Evolutionary conservation across 352 stramenopile genomes (phyloP).

Genomic region (Phytopythium chamaehyphon): DNA sequence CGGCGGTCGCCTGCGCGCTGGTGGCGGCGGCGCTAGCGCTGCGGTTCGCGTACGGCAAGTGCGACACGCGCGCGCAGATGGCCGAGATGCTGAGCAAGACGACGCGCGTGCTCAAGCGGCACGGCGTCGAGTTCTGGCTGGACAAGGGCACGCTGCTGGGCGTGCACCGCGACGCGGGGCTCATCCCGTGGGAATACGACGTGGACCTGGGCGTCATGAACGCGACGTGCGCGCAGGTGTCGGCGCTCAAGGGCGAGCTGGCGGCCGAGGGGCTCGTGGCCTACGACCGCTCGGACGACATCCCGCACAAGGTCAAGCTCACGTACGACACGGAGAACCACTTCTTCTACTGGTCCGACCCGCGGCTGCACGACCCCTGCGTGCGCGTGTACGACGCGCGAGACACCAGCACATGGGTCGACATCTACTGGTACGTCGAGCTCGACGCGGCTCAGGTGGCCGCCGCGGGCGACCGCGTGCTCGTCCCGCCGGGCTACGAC

Average conservation of each 20-base stretch:
- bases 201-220: constrained; percentile 82
- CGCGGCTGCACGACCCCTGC: constrained; percentile 67
- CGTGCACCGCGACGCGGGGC: constrained; percentile 56
- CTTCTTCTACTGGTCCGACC: constrained; percentile 77
- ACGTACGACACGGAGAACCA: constrained; percentile 84
- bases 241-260: constrained; percentile 63
- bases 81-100: constrained; percentile 63
- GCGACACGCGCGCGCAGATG: constrained; percentile 71
- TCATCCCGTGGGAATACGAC: constrained; percentile 83
- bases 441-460: constrained; percentile 37
- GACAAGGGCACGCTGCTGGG: constrained; percentile 77
- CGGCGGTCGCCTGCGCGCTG: constrained; percentile 19
- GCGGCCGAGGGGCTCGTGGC: constrained; percentile 48
- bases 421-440: constrained; percentile 83
- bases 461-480: constrained; percentile 34
- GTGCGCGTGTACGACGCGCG: constrained; percentile 66
- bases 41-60: constrained; percentile 68
- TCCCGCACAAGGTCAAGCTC: constrained; percentile 78
- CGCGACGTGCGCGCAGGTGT: constrained; percentile 60
- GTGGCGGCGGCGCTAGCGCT: constrained; percentile 24
- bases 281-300: constrained; percentile 68
- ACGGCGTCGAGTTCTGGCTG: constrained; percentile 79
- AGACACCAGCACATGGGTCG: constrained; percentile 64
- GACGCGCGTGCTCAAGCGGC: constrained; percentile 48
- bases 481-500: constrained; percentile 60